Evolutionary conservation across 2,329 filamentous ascomycete genomes (phyloP).

Genomic region (Capronia americana): DNA sequence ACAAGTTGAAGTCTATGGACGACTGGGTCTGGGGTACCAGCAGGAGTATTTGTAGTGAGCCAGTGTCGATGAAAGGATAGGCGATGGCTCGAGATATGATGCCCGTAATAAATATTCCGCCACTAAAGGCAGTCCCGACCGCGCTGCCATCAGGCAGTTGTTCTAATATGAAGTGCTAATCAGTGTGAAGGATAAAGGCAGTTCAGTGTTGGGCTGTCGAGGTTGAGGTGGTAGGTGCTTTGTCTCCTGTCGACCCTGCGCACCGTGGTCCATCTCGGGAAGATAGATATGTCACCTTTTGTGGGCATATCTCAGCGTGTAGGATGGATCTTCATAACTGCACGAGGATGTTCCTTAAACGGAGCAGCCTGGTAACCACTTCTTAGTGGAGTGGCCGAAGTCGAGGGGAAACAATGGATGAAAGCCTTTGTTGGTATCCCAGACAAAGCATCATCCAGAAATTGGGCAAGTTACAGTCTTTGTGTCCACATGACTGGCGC

Average conservation of each 20-base stretch:
- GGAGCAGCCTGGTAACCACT: background rate
- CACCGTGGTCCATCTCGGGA: background rate
- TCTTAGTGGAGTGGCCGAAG: background rate
- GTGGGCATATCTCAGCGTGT: background rate
- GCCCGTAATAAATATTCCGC: background rate
- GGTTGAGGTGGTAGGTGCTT: background rate
- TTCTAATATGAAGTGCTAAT: background rate
- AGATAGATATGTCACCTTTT: background rate
- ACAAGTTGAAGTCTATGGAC: background rate
- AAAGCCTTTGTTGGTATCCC: background rate
- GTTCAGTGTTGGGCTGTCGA: background rate
- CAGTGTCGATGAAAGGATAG: background rate
- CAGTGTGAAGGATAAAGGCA: background rate
- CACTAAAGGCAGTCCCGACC: background rate
- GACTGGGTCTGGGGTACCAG: background rate
- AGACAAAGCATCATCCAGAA: background rate
- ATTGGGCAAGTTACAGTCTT: background rate
- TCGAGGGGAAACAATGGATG: background rate
- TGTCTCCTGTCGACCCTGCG: background rate
- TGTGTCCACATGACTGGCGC: background rate
- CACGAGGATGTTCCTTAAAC: background rate
- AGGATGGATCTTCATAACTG: background rate
- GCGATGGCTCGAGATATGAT: background rate
- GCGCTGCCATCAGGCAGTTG: background rate
- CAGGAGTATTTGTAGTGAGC: background rate